These are phyloP conservation scores for Xylariaceae sp. DNA, from an alignment of 2,329 filamentous ascomycete genomes.

Conservation along the genomic window DNA sequence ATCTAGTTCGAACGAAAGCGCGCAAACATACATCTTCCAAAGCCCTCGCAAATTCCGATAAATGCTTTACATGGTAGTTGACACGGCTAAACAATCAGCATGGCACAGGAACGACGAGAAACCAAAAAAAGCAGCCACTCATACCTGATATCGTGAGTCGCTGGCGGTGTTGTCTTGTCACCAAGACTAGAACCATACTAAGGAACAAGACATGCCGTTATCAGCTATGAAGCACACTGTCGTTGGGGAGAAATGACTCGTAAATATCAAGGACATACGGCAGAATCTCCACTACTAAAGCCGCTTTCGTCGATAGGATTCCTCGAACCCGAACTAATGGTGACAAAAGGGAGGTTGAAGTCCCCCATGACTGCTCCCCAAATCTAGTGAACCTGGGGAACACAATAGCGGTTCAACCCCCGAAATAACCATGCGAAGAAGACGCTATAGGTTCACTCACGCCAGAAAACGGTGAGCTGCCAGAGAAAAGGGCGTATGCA, in stretches of 20 bases:
- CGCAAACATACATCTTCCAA: slow-evolving; percentile 50
- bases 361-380: slow-evolving; percentile 39
- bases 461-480: too few relatives aligned
- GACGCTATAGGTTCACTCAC: not conserved
- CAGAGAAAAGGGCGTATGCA: too few relatives aligned
- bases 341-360: slow-evolving; percentile 49
- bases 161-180: slow-evolving; percentile 37
- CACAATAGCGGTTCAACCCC: not conserved
- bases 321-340: slow-evolving; percentile 51
- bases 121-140: too few relatives aligned
- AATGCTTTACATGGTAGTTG: slow-evolving; percentile 56
- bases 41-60: slow-evolving; percentile 52
- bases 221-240: slow-evolving; percentile 28
- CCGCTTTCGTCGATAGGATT: slow-evolving; percentile 45
- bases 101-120: too few relatives aligned
- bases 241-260: slow-evolving; percentile 14
- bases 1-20: not conserved
- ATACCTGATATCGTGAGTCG: slow-evolving; percentile 59
- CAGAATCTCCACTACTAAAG: slow-evolving; percentile 47
- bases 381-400: not conserved
- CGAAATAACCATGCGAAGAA: slow-evolving; percentile 10
- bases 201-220: slow-evolving; percentile 31
- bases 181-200: slow-evolving; percentile 46
- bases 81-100: slow-evolving; percentile 54
- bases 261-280: slow-evolving; percentile 40